A percentile compares a stretch with the other conserved stretches of the same genome.
Conservation (phyloP, 768 basidiomycete species). For the Xerocomellus dryophilus region DNA sequence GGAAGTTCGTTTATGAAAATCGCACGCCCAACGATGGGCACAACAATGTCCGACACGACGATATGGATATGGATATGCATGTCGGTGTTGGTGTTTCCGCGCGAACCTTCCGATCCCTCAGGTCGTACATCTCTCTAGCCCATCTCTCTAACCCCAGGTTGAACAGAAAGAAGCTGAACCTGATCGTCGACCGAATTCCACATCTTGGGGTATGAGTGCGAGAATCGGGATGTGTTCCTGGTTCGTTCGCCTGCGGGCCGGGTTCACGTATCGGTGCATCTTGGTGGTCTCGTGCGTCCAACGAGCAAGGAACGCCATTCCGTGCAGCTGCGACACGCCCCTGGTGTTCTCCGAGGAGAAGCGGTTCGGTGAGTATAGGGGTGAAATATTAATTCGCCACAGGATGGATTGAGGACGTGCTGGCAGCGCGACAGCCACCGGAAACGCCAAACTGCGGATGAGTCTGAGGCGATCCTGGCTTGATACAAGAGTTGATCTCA, state of each 20-base stretch:
- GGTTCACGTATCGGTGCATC: background rate
- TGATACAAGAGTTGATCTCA: background rate
- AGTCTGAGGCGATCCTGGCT: background rate
- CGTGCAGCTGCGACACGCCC: background rate
- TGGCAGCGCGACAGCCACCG: too few relatives aligned
- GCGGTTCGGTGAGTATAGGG: background rate
- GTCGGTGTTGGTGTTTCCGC: background rate
- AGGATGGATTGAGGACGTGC: too few relatives aligned
- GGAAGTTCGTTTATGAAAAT: background rate
- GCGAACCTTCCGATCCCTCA: background rate
- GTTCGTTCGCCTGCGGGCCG: background rate
- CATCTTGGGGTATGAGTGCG: background rate
- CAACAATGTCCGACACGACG: background rate
- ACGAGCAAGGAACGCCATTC: too few relatives aligned
- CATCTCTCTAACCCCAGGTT: background rate
- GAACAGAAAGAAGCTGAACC: background rate
- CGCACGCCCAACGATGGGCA: background rate
- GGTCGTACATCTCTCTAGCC: background rate
- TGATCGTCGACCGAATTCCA: conserved; percentile 1
- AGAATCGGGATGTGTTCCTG: background rate
- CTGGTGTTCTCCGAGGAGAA: conserved; percentile 8
- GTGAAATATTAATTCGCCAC: too few relatives aligned
- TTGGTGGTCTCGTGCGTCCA: too few relatives aligned
- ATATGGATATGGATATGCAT: background rate
- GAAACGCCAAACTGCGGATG: background rate